These are phyloP conservation scores for Berkeleyomyces basicola DNA, from an alignment of 2,329 filamentous ascomycete genomes.

Conservation along the genomic window DNA sequence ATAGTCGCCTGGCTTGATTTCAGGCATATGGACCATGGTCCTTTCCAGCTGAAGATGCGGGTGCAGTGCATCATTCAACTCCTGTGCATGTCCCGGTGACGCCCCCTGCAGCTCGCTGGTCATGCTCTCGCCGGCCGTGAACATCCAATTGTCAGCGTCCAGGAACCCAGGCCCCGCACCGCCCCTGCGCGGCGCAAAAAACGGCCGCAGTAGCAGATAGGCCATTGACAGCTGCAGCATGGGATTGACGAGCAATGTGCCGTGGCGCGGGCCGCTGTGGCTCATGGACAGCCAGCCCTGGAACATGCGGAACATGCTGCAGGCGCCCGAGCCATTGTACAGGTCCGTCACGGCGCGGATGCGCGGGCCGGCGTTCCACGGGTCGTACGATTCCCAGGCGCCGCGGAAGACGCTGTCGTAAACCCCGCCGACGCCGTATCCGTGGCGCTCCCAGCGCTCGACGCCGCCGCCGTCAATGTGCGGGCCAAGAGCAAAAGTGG, in stretches of 20 bases:
- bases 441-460: slow-evolving; percentile 54
- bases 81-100: slow-evolving; percentile 49
- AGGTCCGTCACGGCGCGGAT: slow-evolving; percentile 54
- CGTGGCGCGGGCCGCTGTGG: slow-evolving; percentile 45
- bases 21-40: slow-evolving; percentile 55
- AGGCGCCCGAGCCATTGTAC: slow-evolving; percentile 67
- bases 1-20: slow-evolving; percentile 56
- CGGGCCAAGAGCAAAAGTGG: slow-evolving; percentile 19
- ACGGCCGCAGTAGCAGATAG: slow-evolving; percentile 52
- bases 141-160: slow-evolving; percentile 27
- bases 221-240: slow-evolving; percentile 60
- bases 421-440: slow-evolving; percentile 40
- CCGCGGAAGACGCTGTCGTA: slow-evolving; percentile 38
- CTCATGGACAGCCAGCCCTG: slow-evolving; percentile 44
- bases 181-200: slow-evolving; percentile 28
- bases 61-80: slow-evolving; percentile 50
- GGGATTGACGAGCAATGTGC: slow-evolving; percentile 44
- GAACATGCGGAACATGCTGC: slow-evolving; percentile 72
- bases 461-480: slow-evolving; percentile 50
- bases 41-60: slow-evolving; percentile 51
- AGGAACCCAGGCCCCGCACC: slow-evolving; percentile 20
- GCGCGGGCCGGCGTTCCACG: slow-evolving; percentile 60
- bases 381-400: slow-evolving; percentile 58
- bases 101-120: slow-evolving; percentile 47
- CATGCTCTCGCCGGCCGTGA: not conserved